Conservation (phyloP, 192 early-diverging fungal genomes). For the Pilobolus umbonatus region DNA sequence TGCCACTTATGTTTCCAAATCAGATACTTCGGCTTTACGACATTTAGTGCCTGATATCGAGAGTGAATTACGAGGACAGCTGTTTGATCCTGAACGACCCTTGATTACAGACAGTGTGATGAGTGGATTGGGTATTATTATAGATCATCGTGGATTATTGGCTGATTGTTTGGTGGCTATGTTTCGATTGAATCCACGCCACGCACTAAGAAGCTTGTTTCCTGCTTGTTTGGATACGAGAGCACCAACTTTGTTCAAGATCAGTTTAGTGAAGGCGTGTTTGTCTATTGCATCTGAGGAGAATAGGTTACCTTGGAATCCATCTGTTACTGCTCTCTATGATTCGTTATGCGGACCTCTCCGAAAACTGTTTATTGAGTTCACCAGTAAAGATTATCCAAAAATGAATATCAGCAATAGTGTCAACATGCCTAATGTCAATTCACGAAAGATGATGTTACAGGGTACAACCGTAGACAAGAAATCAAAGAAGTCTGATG, state of each 20-base stretch:
- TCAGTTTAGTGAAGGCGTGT: slow-evolving; percentile 76
- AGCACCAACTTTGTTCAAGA: slow-evolving; percentile 70
- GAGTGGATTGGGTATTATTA: slow-evolving; percentile 41
- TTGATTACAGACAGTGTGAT: slow-evolving; percentile 36
- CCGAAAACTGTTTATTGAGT: slow-evolving; percentile 59
- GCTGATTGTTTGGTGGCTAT: slow-evolving; percentile 70
- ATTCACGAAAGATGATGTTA: slow-evolving; percentile 27
- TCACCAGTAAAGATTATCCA: slow-evolving; percentile 33
- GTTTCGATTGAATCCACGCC: slow-evolving; percentile 72
- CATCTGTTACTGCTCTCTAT: slow-evolving; percentile 50
- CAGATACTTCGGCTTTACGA: slow-evolving; percentile 56
- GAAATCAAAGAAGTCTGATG: slow-evolving; percentile 40
- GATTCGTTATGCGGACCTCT: slow-evolving; percentile 56
- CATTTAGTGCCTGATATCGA: slow-evolving; percentile 69
- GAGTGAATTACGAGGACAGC: slow-evolving; percentile 66
- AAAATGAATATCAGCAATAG: slow-evolving; percentile 13
- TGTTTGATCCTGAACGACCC: slow-evolving; percentile 56
- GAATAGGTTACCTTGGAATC: slow-evolving; percentile 65
- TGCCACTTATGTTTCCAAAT: slow-evolving; percentile 59
- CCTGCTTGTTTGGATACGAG: slow-evolving; percentile 64
- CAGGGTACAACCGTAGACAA: slow-evolving; percentile 35
- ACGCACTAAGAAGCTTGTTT: slow-evolving; percentile 66
- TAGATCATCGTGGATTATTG: slow-evolving; percentile 73
- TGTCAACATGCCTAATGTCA: slow-evolving; percentile 12
- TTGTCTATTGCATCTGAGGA: slow-evolving; percentile 66